Evolutionary conservation across 495 filamentous ascomycete genomes (phyloP), one percentile per base, ranked within the genome.

Genomic region (Aspergillus funiculosus): DNA sequence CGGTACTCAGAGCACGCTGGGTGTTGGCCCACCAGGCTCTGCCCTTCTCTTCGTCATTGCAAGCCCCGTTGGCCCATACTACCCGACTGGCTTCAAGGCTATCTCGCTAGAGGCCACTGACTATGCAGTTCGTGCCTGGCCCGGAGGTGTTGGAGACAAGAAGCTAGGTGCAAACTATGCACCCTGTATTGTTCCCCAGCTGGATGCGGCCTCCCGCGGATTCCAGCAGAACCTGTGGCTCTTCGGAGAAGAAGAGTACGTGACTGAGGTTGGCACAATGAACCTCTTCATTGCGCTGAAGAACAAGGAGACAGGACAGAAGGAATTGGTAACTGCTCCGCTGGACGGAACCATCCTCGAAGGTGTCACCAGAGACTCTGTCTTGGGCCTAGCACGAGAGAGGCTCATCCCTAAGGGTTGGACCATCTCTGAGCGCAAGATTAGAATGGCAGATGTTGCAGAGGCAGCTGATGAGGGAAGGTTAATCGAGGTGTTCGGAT

Each of bases 171-270:
- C 89, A 49, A 98, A 98, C 75, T 98, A 98, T 62, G 92, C 92
- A 11, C 91, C 94, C 1, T 95, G 91, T 65, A 89, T 98, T 50
- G 69, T 94, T 18, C 92, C 94, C 8, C 94, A 97, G 68, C 76
- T 89, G 45, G 75, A 95, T 62, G 92, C 92, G 13, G 89, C 91
- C 20, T 80, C 77, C 49, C 77, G 87, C 13, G 92, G 92, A 24
- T 95, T 86, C 77, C 91, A 98, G 66, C 92, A 98, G 76, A 97
- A 97, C 64, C 73, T 98, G 39, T 98, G 92, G 92, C 71, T 98
- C 24, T 97, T 97, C 57, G 87, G 87, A 24, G 82, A 91, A 50
- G 89, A 97, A 67, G 87, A 95, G 53, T 94, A 80, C 56, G 81
- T 95, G 26, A 98, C 94, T 24, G 92, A 98, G 67, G 92, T 92